Evolutionary conservation across 192 early-diverging fungal genomes (phyloP).

Genomic region (Thamnidium elegans): DNA sequence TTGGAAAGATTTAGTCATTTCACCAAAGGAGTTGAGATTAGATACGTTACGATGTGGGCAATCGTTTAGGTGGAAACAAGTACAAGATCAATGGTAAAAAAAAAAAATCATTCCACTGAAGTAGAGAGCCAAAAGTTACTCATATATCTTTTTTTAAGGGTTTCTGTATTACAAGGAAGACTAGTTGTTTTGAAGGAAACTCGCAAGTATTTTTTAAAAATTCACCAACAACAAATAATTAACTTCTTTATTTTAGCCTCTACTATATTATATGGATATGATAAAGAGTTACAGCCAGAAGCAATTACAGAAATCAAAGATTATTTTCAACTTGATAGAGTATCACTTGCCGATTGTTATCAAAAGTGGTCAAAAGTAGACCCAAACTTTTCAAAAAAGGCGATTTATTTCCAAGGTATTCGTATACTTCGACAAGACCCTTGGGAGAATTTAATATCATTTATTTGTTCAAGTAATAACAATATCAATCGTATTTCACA

Average conservation of each 20-base stretch:
- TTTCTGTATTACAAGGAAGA: constrained; percentile 51
- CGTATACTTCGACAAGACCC: constrained; percentile 82
- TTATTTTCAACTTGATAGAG: constrained; percentile 82
- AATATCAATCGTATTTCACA: constrained; percentile 87
- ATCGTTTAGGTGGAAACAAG: constrained; percentile 84
- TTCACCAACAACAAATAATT: neutral
- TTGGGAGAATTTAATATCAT: constrained; percentile 81
- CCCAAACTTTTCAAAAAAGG: constrained; percentile 63
- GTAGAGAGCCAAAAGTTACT: too few relatives aligned
- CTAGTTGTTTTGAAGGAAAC: constrained; percentile 66
- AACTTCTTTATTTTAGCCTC: constrained; percentile 10
- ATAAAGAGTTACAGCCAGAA: constrained; percentile 16
- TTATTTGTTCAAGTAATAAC: constrained; percentile 95
- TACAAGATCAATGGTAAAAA: constrained; percentile 56
- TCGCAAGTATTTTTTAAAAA: constrained; percentile 25
- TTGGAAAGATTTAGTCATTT: constrained; percentile 51
- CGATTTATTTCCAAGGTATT: constrained; percentile 56
- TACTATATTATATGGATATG: constrained; percentile 28
- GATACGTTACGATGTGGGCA: constrained; percentile 88
- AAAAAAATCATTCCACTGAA: neutral
- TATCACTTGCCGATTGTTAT: constrained; percentile 57
- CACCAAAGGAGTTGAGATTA: constrained; percentile 68
- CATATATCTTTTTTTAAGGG: constrained; percentile 24
- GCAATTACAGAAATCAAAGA: constrained; percentile 42
- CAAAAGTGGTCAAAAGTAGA: constrained; percentile 58